Conservation (phyloP, 805 yeast species). For the Hanseniaspora pseudoguilliermondii region DNA sequence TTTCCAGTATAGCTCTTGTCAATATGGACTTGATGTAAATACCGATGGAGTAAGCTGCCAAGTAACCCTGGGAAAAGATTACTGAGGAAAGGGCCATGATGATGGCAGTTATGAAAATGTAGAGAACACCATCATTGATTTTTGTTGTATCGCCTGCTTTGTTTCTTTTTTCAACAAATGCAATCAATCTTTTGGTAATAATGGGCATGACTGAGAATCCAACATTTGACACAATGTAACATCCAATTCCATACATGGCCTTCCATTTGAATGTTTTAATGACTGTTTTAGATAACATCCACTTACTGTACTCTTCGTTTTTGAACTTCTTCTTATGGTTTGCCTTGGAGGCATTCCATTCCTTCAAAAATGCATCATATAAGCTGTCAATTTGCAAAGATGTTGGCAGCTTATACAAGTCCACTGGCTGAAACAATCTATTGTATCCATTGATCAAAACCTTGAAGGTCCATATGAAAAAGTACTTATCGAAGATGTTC, state of each 20-base stretch:
- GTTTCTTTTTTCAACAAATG: constrained; percentile 44
- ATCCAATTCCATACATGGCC: constrained; percentile 32
- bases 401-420: constrained; percentile 38
- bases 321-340: constrained; percentile 24
- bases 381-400: constrained; percentile 33
- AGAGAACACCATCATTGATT: constrained; percentile 57
- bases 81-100: constrained; percentile 41
- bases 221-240: constrained; percentile 38
- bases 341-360: constrained; percentile 26
- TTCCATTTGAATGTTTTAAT: constrained; percentile 40
- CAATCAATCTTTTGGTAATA: constrained; percentile 50
- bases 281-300: constrained; percentile 32
- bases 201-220: constrained; percentile 48
- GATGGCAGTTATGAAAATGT: constrained; percentile 53
- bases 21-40: constrained; percentile 58
- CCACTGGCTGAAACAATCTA: constrained; percentile 54
- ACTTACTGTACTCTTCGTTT: constrained; percentile 21
- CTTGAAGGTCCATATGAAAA: constrained; percentile 61
- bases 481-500: constrained; percentile 16
- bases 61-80: constrained; percentile 50
- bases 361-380: constrained; percentile 27
- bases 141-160: neutral
- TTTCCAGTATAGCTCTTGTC: constrained; percentile 56
- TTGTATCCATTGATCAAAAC: constrained; percentile 55
- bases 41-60: constrained; percentile 50